These are phyloP conservation scores for Wickerhamomyces sydowiorum DNA, from an alignment of 805 yeast genomes.

Conservation along the genomic window DNA sequence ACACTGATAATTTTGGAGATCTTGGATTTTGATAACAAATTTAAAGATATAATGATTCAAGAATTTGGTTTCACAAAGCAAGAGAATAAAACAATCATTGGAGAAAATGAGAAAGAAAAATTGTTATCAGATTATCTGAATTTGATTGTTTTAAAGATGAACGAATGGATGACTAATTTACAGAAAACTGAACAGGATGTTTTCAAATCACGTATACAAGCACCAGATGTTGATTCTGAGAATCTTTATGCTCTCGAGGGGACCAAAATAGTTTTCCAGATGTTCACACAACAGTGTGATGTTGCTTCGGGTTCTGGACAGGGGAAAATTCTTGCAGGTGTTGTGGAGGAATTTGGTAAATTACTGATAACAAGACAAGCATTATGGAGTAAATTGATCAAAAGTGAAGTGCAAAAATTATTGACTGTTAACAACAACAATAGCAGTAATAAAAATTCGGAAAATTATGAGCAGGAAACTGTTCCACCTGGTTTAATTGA, in stretches of 20 bases:
- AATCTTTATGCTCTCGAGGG: slow-evolving; percentile 65
- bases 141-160: slow-evolving; percentile 66
- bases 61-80: slow-evolving; percentile 44
- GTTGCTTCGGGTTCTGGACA: slow-evolving; percentile 83
- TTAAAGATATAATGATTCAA: slow-evolving; percentile 45
- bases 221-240: slow-evolving; percentile 72
- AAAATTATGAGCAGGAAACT: slow-evolving; percentile 30
- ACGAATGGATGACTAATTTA: slow-evolving; percentile 77
- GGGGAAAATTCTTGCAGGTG: slow-evolving; percentile 73
- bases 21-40: slow-evolving; percentile 72
- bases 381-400: slow-evolving; percentile 53
- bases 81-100: slow-evolving; percentile 48
- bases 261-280: slow-evolving; percentile 70
- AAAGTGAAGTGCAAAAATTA: slow-evolving; percentile 41
- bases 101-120: slow-evolving; percentile 66
- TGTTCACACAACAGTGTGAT: slow-evolving; percentile 86
- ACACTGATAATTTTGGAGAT: slow-evolving; percentile 69
- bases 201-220: slow-evolving; percentile 57
- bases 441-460: slow-evolving; percentile 26
- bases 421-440: slow-evolving; percentile 18
- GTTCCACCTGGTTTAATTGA: slow-evolving; percentile 76
- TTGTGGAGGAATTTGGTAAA: slow-evolving; percentile 62
- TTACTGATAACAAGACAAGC: slow-evolving; percentile 56
- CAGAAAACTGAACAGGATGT: slow-evolving; percentile 59
- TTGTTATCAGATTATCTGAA: slow-evolving; percentile 74